These are phyloP conservation scores for Geoglossum glabrum DNA, from an alignment of 495 filamentous ascomycete genomes.

Conservation along the genomic window DNA sequence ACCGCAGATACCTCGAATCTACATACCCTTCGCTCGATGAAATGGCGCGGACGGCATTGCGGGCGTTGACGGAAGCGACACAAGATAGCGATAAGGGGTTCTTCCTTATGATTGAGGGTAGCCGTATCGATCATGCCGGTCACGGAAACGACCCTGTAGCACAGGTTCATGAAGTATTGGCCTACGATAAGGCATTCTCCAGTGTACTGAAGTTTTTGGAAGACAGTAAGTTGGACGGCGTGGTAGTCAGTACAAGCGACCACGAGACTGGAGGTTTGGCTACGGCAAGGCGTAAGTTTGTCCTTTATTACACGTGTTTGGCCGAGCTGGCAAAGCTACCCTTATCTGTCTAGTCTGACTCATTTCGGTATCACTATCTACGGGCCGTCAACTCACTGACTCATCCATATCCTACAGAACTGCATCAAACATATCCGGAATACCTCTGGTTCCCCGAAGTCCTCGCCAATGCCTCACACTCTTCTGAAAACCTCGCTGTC, in stretches of 20 bases:
- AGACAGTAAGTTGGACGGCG: slow-evolving; percentile 45
- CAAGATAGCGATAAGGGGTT: slow-evolving; percentile 75
- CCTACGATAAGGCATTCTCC: slow-evolving; percentile 72
- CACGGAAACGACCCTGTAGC: slow-evolving; percentile 90
- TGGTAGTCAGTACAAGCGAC: slow-evolving; percentile 77
- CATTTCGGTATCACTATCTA: neutral
- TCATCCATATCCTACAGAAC: slow-evolving; percentile 20
- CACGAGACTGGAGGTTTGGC: slow-evolving; percentile 88
- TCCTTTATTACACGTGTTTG: neutral
- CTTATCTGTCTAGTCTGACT: neutral
- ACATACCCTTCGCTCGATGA: slow-evolving; percentile 78
- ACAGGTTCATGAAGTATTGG: slow-evolving; percentile 84
- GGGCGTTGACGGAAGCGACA: slow-evolving; percentile 63
- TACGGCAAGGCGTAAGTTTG: slow-evolving; percentile 45
- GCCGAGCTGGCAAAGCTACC: neutral
- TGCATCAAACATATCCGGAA: slow-evolving; percentile 42
- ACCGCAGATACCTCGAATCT: slow-evolving; percentile 56
- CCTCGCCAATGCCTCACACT: slow-evolving; percentile 63
- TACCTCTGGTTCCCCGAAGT: slow-evolving; percentile 78
- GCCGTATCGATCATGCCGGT: slow-evolving; percentile 87
- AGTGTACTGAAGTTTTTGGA: slow-evolving; percentile 71
- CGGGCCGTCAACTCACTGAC: neutral
- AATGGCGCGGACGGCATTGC: slow-evolving; percentile 71
- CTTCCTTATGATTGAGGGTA: slow-evolving; percentile 96
- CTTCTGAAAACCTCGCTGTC: slow-evolving; percentile 43